Base-by-base conservation (phyloP, 1,284 basidiomycete genomes). In the Coniophora puteana region DNA sequence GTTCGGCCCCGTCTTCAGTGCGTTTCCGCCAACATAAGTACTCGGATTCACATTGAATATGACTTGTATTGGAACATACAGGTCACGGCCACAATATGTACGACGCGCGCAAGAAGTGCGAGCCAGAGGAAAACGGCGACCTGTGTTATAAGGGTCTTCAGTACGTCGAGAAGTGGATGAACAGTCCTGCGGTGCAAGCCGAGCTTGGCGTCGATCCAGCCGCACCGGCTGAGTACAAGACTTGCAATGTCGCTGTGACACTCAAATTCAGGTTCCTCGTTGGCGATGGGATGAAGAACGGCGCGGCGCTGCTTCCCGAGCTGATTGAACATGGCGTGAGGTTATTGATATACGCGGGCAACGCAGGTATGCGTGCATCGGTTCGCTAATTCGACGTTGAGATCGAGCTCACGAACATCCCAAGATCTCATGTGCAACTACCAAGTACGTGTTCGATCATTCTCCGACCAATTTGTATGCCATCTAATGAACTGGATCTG, bases 131-230 rank as follows among this genome's bases (percentile, higher is more conserved):
- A 60, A 80, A 88, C 51, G 82, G 83, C 17, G 67, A 73, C 13
- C 67, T 89, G 2, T 91, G 87, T 66, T 91, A 90, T 65, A 68
- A 66, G 45, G 73, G 93, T 62, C 83, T 93, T 75, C 58, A 65
- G 24, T 91, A 84, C 83, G 81, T 92, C 52, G 85, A 89, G 50
- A 74, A 68, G 2, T 93, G 81, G 76, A 73, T 92, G 70, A 91
- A 91, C 57, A 62, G 76, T 36, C 71, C 78, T 4, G 71, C 72
- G 43, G 71, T 83, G 62, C 90, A 91, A 71, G 74, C 74, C 27
- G 76, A 80, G 28, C 76, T 94, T 40, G 91, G 91, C 43, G 90
- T 84, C 14, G 68, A 78, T 47, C 69, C 79, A 20, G 65, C 72
- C 2, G n/a, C n/a, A n/a, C 7, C 33, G 8, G 54, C 60, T 38